Evolutionary conservation across 257 asterid genomes (phyloP), one percentile per base, ranked within the genome.

Genomic region (Ophiorrhiza pumila): DNA sequence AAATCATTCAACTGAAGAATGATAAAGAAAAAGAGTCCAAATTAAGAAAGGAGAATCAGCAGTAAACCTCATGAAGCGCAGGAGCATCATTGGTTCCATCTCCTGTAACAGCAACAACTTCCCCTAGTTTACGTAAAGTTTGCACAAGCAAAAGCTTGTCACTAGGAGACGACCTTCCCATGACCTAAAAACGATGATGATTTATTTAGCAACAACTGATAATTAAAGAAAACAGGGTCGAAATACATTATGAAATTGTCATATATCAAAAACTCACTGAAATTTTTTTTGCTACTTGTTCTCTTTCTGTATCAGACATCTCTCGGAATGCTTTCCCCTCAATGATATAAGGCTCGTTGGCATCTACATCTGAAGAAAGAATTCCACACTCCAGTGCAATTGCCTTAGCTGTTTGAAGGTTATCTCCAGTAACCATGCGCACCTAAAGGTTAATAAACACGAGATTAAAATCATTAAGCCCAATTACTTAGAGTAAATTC

Each of bases 61-160:
- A 60, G 69, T 77, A 63, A 83, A 93, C 98, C 93, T 94, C 99
- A 77, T 94, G 97, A 78, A 94, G 87, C 63, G 99, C 99, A 7
- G 97, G 97, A 65, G 99, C 98, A 71, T 91, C 99, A 73, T 94
- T 94, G 61, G 98, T 91, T 83, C 97, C 97, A 74, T 94, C 98
- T 79, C 98, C 99, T 53, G 98, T 90, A 27, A 94, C 99, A 34
- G 97, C 98, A 73, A 90, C 98, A 47, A 94, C 96, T 46, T 94
- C 96, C 69, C 99, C 99, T 73, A 14, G 88, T 82, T 82, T 88
- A 78, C 97, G 96, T 41, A 94, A 81, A 49, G 97, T 83, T 86
- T 91, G 96, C 69, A 94, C 97, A 23, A 94, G 96, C 77, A 91
- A 80, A 79, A 94, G 99, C 85, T 94, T 91, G 82, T 94, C 99